Percentiles rank a stretch among this genome's conserved stretches.
phyloP scores from a whole-genome alignment of 2,329 filamentous ascomycete species.

The Trematosphaeria pertusa region DNA sequence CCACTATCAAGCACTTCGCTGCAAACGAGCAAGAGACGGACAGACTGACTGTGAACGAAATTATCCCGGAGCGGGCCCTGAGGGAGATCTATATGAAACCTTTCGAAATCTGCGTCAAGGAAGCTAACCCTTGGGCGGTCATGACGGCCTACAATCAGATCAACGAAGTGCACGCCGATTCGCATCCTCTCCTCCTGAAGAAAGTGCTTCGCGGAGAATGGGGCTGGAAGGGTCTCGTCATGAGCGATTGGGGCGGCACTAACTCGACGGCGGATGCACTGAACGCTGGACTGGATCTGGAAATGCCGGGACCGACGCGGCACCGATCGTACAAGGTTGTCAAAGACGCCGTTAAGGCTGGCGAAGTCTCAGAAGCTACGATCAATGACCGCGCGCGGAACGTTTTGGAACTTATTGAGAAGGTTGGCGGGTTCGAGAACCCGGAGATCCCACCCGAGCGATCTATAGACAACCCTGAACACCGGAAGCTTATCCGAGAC shows the following conservation, averaged over 20 bases:
- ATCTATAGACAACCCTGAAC: conserved; percentile 68
- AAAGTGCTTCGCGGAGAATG: conserved; percentile 72
- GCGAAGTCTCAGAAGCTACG: conserved; percentile 57
- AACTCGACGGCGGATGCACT: conserved; percentile 45
- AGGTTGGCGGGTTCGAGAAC: conserved; percentile 66
- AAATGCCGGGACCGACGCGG: conserved; percentile 61
- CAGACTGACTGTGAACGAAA: conserved; percentile 63
- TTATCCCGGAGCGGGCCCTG: conserved; percentile 63
- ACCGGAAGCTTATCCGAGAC: conserved; percentile 66
- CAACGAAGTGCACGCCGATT: conserved; percentile 72
- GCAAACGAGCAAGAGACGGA: conserved; percentile 74
- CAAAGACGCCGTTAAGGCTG: conserved; percentile 46
- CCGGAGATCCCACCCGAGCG: conserved; percentile 63
- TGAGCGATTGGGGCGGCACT: conserved; percentile 66
- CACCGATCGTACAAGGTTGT: conserved; percentile 73
- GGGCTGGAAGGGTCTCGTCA: conserved; percentile 74
- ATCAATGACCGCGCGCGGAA: conserved; percentile 40
- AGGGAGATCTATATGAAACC: conserved; percentile 62
- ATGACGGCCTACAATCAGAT: conserved; percentile 80
- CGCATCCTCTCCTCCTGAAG: conserved; percentile 70
- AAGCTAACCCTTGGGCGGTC: conserved; percentile 69
- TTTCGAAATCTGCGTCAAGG: conserved; percentile 75
- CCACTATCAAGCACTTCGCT: conserved; percentile 78
- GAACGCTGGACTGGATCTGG: conserved; percentile 47
- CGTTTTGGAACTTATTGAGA: conserved; percentile 70